Evolutionary conservation across 2,329 filamentous ascomycete genomes (phyloP), one percentile per base, ranked within the genome.

Genomic region (Paraconiothyrium sp.): DNA sequence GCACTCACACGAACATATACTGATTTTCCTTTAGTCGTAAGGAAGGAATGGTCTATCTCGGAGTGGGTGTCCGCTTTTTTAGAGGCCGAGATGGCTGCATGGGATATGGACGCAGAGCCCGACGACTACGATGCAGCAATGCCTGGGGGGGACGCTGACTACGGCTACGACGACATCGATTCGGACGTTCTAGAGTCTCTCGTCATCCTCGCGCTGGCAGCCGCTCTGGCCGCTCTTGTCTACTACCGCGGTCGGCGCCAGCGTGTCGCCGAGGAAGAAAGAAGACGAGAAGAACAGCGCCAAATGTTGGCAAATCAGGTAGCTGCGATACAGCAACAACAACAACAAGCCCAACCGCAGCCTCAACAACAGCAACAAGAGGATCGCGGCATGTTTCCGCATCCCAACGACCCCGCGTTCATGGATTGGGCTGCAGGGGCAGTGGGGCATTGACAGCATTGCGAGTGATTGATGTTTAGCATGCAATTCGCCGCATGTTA

Each of bases 41-140:
- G 85, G 74, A 90, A 92, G 68, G 85, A 92, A 49, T 92, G 91
- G 83, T 93, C 92, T 0, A 83, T 97, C 22, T 86, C 86, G 24
- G 93, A 98, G 77, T 98, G 94, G 94, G 84, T 97, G 57, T 86
- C 86, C 63, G 92, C 94, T 62, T 97, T 97, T 75, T 83, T 97
- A 34, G 88, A 92, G 69, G 82, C 82, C 16, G 82, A 84, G 62
- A 78, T 81, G 13, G 76, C 86, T 54, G 82, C 84, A 39, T 86
- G 86, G 69, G 91, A 93, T 60, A 86, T 90, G 16, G 68, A 70
- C 11, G 68, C 69, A 49, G 81, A 83, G 60, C 74, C 73, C 3
- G 82, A 83, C 37, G 82, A 84, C 63, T 82, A 81, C 73, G 80
- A 81, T n/a, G 39, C 52, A 32, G 63, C 69, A 30, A 71, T 71